A percentile compares a stretch with the other conserved stretches of the same genome.
Conservation (phyloP, 371 early-diverging fungal genomes). For the Smittium mucronatum region DNA sequence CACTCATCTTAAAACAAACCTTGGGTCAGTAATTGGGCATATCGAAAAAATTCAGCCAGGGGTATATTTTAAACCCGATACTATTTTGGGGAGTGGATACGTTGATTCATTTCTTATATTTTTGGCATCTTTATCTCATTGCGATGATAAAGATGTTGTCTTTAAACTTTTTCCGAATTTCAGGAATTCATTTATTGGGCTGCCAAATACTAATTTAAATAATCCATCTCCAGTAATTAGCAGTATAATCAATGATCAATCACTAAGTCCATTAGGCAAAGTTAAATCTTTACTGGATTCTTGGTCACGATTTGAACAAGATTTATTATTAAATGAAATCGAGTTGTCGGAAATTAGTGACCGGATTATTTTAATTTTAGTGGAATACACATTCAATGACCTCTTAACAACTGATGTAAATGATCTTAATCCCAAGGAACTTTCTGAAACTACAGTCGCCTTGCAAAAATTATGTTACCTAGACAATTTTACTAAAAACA, state of each 20-base stretch:
- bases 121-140: neutral
- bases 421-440: neutral
- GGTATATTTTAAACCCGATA: neutral
- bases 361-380: neutral
- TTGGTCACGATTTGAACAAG: neutral
- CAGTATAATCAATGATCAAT: neutral
- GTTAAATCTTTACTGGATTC: neutral
- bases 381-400: neutral
- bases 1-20: neutral
- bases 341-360: neutral
- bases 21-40: neutral
- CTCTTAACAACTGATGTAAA: neutral
- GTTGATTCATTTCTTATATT: neutral
- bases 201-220: neutral
- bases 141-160: neutral
- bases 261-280: neutral
- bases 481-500: neutral
- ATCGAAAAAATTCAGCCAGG: neutral
- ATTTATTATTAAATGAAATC: neutral
- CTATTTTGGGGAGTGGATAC: neutral
- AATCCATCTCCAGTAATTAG: neutral
- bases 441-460: neutral
- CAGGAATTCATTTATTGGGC: neutral
- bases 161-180: neutral
- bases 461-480: neutral